phyloP scores from a whole-genome alignment of 1,284 basidiomycete species.

The Irpex lacteus region DNA sequence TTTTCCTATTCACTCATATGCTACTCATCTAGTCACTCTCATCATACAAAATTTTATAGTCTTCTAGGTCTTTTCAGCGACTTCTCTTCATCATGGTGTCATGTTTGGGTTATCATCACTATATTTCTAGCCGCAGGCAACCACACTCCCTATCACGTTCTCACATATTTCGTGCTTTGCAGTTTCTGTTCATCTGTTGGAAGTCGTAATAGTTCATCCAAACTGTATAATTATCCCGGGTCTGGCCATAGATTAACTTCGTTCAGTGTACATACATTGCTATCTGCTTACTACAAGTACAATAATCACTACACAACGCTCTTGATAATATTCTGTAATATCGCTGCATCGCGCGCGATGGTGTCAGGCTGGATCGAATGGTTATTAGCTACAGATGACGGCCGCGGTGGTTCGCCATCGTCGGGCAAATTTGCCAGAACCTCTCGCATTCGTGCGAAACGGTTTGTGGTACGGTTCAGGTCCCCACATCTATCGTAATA shows the following conservation, averaged over 20 bases:
- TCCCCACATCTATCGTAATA: slow-evolving; percentile 65
- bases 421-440: slow-evolving; percentile 39
- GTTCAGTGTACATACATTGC: not conserved
- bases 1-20: not conserved
- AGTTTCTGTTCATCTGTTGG: too few relatives aligned
- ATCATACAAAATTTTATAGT: not conserved
- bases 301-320: not conserved
- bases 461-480: slow-evolving; percentile 55
- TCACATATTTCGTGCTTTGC: not conserved
- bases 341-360: not conserved
- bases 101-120: not conserved
- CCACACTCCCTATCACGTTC: not conserved
- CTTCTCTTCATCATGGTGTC: not conserved
- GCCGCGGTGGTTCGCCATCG: slow-evolving; percentile 15
- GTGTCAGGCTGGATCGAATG: not conserved
- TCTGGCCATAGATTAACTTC: too few relatives aligned
- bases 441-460: slow-evolving; percentile 66
- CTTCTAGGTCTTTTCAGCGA: not conserved
- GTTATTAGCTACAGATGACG: not conserved
- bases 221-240: too few relatives aligned
- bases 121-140: not conserved
- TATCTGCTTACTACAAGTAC: not conserved
- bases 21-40: not conserved
- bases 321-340: not conserved
- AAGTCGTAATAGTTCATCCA: too few relatives aligned